Evolutionary conservation across 1,139 yeast species (phyloP).

Genomic region (Protomyces lactucae-debilis): DNA sequence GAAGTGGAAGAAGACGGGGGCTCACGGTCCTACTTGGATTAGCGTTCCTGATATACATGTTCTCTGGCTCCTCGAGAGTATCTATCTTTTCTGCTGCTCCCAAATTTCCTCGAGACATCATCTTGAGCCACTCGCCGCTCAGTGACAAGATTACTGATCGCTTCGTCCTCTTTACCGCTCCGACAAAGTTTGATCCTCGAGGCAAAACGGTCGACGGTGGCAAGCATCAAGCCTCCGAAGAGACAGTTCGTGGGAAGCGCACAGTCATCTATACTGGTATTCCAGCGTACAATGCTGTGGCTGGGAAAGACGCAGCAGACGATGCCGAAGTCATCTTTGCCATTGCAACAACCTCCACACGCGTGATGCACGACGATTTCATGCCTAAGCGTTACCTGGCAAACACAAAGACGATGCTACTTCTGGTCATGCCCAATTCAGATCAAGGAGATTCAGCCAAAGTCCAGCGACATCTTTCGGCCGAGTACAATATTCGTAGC

Average conservation of each 20-base stretch:
- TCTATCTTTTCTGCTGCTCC: neutral
- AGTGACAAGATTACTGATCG: neutral
- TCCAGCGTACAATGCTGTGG: neutral
- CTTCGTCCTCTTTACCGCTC: conserved; percentile 8
- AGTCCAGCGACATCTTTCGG: neutral
- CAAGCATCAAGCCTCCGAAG: neutral
- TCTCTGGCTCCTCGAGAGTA: neutral
- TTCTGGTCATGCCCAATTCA: conserved; percentile 4
- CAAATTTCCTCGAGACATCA: conserved; percentile 3
- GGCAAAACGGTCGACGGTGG: neutral
- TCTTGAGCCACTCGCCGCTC: neutral
- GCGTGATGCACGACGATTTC: conserved; percentile 5
- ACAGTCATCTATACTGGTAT: conserved; percentile 2
- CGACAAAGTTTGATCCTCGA: conserved; percentile 11
- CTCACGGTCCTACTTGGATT: neutral
- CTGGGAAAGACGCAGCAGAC: neutral
- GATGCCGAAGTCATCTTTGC: conserved; percentile 9
- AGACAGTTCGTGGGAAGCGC: neutral
- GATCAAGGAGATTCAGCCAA: conserved; percentile 1
- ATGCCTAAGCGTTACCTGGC: conserved; percentile 3
- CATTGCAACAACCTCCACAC: conserved; percentile 14
- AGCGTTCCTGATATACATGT: neutral
- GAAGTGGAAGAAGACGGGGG: neutral
- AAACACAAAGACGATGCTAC: conserved; percentile 1
- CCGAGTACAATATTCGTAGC: conserved; percentile 1